Base-by-base conservation (phyloP, 2,329 filamentous ascomycete species). In the Talaromyces atroroseus region DNA sequence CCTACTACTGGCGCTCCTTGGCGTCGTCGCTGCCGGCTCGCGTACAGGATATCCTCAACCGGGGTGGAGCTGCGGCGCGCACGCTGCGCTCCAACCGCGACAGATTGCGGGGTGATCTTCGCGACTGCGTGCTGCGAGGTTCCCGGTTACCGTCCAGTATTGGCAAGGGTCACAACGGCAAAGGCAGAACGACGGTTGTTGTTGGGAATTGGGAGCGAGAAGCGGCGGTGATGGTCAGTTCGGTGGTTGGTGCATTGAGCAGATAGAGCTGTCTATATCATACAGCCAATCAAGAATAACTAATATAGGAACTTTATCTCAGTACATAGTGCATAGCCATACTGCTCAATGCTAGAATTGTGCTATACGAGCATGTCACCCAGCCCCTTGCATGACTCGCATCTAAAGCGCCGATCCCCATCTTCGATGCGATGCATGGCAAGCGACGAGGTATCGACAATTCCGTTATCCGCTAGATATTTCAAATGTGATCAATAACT, bases 1-100 rank as follows among this genome's bases (percentile, higher is more conserved):
- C 89, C 0, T 95, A 92, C 70, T 99, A 96, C 75, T 99, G 94
- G 91, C 82, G 94, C 53, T 89, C 88, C 8, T 82, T 97, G 65
- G 94, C 94, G 0, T 84, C 88, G 0, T 86, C 84, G 56, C 78
- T 97, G 58, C 83, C 87, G 3, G 78, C 85, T 0, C 82, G 89
- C 21, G 90, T 96, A 0, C 87, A 91, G 70, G 92, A 97, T 62
- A 89, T 97, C 46, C 73, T 95, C 57, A 84, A 82, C 59, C 83
- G 89, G 57, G 92, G 92, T 2, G 92, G 94, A 0, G 88, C 92
- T 0, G 88, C 89, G 26, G 90, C 90, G 4, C 82, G 94, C 57
- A 92, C 90, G 3, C 76, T 99, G 61, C 83, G 83, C 64, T 83
- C 84, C 36, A 95, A 95, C 67, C 84, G 83, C 63, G 87, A 86